phyloP scores from a whole-genome alignment of 2,329 filamentous ascomycete species.

The Simplicillium aogashimaense region DNA sequence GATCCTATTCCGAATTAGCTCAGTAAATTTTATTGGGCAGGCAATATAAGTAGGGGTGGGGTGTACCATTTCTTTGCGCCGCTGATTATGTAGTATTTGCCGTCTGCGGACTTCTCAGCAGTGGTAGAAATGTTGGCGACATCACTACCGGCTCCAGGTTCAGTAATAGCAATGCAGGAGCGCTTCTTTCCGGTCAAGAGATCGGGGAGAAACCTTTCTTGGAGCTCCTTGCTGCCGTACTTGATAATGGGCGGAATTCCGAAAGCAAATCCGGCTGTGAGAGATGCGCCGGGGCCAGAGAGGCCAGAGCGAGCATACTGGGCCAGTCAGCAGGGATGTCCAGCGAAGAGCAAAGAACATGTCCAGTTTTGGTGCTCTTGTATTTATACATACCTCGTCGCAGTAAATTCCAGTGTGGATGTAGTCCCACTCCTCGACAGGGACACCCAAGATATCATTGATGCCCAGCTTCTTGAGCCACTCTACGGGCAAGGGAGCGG shows the following conservation, averaged over 20 bases:
- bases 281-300: conserved; percentile 49
- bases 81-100: conserved; percentile 60
- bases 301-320: conserved; percentile 58
- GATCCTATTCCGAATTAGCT: conserved; percentile 25
- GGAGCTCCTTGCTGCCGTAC: conserved; percentile 51
- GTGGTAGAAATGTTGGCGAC: conserved; percentile 65
- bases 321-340: background rate
- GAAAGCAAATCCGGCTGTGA: conserved; percentile 64
- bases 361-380: background rate
- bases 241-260: conserved; percentile 63
- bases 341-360: no score
- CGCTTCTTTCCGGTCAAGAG: conserved; percentile 57
- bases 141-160: conserved; percentile 62
- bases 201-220: conserved; percentile 58
- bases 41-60: background rate
- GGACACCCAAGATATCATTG: conserved; percentile 54
- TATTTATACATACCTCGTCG: conserved; percentile 34
- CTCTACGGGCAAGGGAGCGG: conserved; percentile 56
- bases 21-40: background rate
- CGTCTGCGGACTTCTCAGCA: conserved; percentile 50
- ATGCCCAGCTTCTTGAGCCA: conserved; percentile 60
- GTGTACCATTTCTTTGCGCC: conserved; percentile 64
- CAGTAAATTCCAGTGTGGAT: conserved; percentile 60
- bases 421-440: conserved; percentile 66
- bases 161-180: conserved; percentile 69